phyloP scores from a whole-genome alignment of 2,329 filamentous ascomycete species.

The Epichloe glyceriae region DNA sequence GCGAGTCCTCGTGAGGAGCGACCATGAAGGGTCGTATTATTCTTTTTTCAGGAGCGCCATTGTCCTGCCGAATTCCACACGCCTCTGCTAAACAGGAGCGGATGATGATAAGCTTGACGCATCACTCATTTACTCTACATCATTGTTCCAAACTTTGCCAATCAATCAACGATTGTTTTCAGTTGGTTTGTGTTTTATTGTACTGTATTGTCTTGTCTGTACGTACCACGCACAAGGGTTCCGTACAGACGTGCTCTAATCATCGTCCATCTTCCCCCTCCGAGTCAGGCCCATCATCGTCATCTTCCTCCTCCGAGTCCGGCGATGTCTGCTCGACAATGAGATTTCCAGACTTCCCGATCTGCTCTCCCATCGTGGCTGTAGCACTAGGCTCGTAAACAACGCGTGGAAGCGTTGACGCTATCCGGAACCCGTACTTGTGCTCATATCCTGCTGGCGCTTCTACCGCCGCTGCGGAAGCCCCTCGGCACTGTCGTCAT shows the following conservation, averaged over 20 bases:
- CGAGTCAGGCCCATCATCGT: slow-evolving; percentile 7
- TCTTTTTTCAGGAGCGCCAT: too few species aligned
- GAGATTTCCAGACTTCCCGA: slow-evolving; percentile 75
- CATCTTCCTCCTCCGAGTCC: slow-evolving; percentile 24
- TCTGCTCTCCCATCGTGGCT: slow-evolving; percentile 54
- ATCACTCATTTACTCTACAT: too few species aligned
- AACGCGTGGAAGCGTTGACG: slow-evolving; percentile 71
- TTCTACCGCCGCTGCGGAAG: background rate
- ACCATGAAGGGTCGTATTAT: too few species aligned
- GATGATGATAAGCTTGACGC: too few species aligned
- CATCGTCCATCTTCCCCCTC: slow-evolving; percentile 11
- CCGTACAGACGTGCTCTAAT: slow-evolving; percentile 4
- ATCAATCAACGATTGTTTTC: too few species aligned
- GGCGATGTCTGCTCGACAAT: slow-evolving; percentile 58
- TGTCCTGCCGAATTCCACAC: too few species aligned
- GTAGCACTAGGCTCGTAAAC: slow-evolving; percentile 60
- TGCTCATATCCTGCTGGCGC: slow-evolving; percentile 48
- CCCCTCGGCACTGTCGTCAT: slow-evolving; percentile 6
- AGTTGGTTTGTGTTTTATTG: background rate
- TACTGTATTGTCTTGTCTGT: background rate
- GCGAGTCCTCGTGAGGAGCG: too few species aligned
- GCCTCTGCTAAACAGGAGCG: too few species aligned
- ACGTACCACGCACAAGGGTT: background rate
- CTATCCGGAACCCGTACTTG: slow-evolving; percentile 72
- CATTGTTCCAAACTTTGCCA: too few species aligned